Base-by-base conservation (phyloP, 495 filamentous ascomycete genomes). In the Aspergillus incahuasiensis region DNA sequence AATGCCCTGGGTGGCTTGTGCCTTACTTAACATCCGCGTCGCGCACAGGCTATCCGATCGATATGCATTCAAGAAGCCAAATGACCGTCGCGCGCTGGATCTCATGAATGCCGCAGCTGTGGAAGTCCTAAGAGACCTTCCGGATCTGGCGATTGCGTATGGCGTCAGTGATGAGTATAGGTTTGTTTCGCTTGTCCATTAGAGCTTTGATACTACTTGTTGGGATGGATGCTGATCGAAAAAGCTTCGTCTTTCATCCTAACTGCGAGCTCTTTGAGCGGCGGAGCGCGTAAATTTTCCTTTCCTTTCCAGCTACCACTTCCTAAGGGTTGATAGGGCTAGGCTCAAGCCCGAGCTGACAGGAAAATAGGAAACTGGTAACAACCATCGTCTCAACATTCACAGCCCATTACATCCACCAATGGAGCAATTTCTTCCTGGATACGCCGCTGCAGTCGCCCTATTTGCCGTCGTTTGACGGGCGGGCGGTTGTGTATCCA, bases 151-250 rank as follows among this genome's bases (percentile, higher is more conserved):
- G 12, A 84, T 97, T 59, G 91, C 86, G 1, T 98, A 97, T 59
- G 94, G 94, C 6, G 83, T 94, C 49, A 95, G 90, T 63, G 94
- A 98, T 65, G 94, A 98, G 67, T 97, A 83, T 65, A 94, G 89
- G 90, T 87, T 68, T 47, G 60, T 59, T 19, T 16, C 19, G 13
- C 32, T 8, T n/a, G n/a, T n/a, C n/a, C n/a, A n/a, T n/a, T n/a
- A n/a, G n/a, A n/a, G n/a, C n/a, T n/a, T n/a, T n/a, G n/a, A n/a
- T n/a, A n/a, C n/a, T n/a, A n/a, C n/a, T n/a, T n/a, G n/a, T n/a
- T n/a, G n/a, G n/a, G 28, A 30, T 30, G 28, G 28, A 30, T 32
- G 22, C 16, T 6, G 43, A 5, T 25, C 11, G 16, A 6, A 11
- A 1, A 42, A 95, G 90, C 64, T 98, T 98, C 65, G 83, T 97